Evolutionary conservation across 148 eudicot species (phyloP).

Genomic region (Fagopyrum esculentum): DNA sequence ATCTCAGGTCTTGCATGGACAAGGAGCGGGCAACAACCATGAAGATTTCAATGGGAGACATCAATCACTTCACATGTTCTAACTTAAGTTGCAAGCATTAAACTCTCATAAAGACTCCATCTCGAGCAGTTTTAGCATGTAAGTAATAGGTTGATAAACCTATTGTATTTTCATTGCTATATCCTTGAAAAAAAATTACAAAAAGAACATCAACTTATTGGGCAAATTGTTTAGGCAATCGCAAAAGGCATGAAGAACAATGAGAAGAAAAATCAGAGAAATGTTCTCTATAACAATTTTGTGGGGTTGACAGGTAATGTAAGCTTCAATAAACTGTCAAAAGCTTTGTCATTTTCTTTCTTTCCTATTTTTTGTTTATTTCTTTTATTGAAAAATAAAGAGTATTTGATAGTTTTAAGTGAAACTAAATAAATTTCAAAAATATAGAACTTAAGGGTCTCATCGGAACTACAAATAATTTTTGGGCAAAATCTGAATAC

Average conservation of each 20-base stretch:
- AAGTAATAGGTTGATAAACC: neutral
- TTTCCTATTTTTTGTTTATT: too few relatives aligned
- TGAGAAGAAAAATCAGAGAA: neutral
- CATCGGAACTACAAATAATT: too few relatives aligned
- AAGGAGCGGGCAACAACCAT: slow-evolving; percentile 6
- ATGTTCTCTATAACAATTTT: neutral
- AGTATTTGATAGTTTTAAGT: too few relatives aligned
- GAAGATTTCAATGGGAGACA: slow-evolving; percentile 5
- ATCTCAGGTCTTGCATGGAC: neutral
- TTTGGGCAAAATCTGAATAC: too few relatives aligned
- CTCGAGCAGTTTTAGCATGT: neutral
- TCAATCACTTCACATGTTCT: neutral
- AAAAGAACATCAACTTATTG: neutral
- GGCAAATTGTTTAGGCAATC: neutral
- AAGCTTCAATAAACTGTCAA: neutral
- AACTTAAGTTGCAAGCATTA: too few relatives aligned
- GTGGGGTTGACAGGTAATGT: too few relatives aligned
- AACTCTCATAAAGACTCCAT: too few relatives aligned
- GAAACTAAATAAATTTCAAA: too few relatives aligned
- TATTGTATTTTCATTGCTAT: neutral
- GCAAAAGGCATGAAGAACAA: neutral
- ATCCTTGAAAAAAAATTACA: neutral
- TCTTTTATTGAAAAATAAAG: too few relatives aligned
- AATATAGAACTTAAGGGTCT: too few relatives aligned
- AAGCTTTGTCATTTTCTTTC: neutral